phyloP scores from a whole-genome alignment of 2,329 filamentous ascomycete genomes.

The Blumeria hordei region DNA sequence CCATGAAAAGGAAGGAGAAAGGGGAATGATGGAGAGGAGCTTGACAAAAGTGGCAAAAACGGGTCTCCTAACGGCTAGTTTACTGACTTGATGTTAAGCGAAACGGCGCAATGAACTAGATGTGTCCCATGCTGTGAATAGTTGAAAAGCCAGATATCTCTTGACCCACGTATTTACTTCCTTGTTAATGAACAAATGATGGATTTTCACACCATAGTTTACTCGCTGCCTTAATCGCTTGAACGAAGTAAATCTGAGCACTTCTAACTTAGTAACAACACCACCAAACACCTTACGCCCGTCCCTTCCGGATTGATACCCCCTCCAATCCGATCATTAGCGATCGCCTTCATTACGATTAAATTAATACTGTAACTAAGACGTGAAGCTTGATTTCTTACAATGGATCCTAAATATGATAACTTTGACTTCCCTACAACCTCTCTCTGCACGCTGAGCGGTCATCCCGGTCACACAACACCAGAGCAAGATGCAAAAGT shows the following conservation, averaged over 20 bases:
- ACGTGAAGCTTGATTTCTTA: background rate
- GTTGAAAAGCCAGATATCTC: background rate
- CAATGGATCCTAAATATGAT: conserved; percentile 77
- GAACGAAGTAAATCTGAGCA: background rate
- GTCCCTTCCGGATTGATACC: too few species aligned
- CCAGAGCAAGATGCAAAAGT: conserved; percentile 75
- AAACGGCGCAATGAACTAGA: background rate
- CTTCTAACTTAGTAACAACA: too few species aligned
- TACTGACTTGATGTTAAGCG: background rate
- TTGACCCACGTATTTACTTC: conserved; percentile 1
- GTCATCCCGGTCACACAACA: conserved; percentile 75
- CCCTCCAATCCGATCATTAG: too few species aligned
- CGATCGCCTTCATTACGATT: too few species aligned
- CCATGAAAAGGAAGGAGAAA: conserved; percentile 83
- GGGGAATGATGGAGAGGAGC: conserved; percentile 25
- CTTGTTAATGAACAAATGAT: conserved; percentile 4
- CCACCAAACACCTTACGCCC: too few species aligned
- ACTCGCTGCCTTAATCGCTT: background rate
- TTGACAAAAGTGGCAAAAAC: conserved; percentile 14
- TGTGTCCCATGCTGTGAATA: background rate
- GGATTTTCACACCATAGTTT: background rate
- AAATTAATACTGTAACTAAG: too few species aligned
- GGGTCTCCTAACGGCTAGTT: conserved; percentile 14
- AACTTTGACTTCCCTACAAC: conserved; percentile 79
- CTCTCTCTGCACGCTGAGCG: conserved; percentile 41